These are phyloP conservation scores for Casuarina cunninghamiana DNA, from an alignment of 306 rosid genomes.

Conservation along the genomic window DNA sequence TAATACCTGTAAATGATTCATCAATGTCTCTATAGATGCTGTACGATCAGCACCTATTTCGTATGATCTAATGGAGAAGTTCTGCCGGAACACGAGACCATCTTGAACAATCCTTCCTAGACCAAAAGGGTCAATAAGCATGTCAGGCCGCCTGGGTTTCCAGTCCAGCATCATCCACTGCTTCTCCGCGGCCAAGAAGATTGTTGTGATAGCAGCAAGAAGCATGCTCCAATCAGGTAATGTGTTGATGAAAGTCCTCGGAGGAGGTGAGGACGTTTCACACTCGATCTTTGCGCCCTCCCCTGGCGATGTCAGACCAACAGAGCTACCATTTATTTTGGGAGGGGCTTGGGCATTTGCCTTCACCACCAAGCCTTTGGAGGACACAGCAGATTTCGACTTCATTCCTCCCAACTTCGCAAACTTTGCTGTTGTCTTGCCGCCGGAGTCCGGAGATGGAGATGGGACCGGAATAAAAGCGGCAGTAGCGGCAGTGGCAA, in stretches of 20 bases:
- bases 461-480: constrained; percentile 70
- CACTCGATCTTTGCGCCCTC: constrained; percentile 62
- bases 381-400: constrained; percentile 47
- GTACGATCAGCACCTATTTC: constrained; percentile 99
- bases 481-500: constrained; percentile 80
- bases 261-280: constrained; percentile 57
- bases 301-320: constrained; percentile 49
- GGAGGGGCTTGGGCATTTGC: constrained; percentile 90
- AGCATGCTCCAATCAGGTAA: constrained; percentile 99
- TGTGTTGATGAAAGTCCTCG: constrained; percentile 90
- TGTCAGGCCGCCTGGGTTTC: constrained; percentile 93
- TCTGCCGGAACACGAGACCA: constrained; percentile 88
- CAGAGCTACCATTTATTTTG: constrained; percentile 74
- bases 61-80: constrained; percentile 94
- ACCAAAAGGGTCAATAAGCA: constrained; percentile 92
- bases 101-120: constrained; percentile 94
- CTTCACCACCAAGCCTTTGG: constrained; percentile 75
- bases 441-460: constrained; percentile 48
- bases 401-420: constrained; percentile 53
- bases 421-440: constrained; percentile 45
- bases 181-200: constrained; percentile 98
- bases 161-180: constrained; percentile 99
- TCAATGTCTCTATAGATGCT: constrained; percentile 90
- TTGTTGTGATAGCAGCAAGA: constrained; percentile 98
- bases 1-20: constrained; percentile 97